Base-by-base conservation (phyloP, 1,284 basidiomycete genomes). In the Puccinia polysora region DNA sequence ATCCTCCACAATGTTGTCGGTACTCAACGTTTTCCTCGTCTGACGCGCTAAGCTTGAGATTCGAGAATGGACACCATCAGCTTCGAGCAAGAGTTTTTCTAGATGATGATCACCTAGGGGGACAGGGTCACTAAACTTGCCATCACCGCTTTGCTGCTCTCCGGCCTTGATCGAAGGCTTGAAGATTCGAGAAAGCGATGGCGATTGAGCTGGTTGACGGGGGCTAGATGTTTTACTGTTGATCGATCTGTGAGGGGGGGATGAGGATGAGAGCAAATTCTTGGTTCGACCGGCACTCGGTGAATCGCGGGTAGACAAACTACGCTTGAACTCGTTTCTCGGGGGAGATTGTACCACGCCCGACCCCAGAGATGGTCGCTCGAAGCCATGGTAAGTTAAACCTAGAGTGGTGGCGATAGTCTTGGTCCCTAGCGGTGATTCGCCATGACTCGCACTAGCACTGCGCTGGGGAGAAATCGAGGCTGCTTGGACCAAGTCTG, bases 1-100 rank as follows among this genome's bases (percentile, higher is more conserved):
- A 78, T 93, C 90, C 77, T 93, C 90, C 0, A 91, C 85, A 15
- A 88, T 82, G 5, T 84, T 83, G 74, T 84, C 84, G 32, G 53
- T 40, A 34, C 60, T 63, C 43, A 59, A 52, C 32, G 38, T 32
- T 36, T 65, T 49, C n/a, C 73, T 38, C 28, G 63, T 8, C 52
- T 40, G 36, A 58, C 25, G 32, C 15, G 47, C 36, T 65, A 45
- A 28, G 28, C 56, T 56, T 50, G 23, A 36, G 53, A 23, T n/a
- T 50, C 50, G 69, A 65, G 43, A 49, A 36, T 50, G 69, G 53
- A 55, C 58, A 50, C 59, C 4, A 58, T 49, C 28, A 74, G 63
- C 28, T 50, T 45, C 32, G 50, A 65, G 14, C 50, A 69, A 56
- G 50, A 65, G 25, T 5, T 25, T 47, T 36, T 82, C 75, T 88